Evolutionary conservation across 495 filamentous ascomycete species (phyloP).

Genomic region (Trichoderma gamsii): DNA sequence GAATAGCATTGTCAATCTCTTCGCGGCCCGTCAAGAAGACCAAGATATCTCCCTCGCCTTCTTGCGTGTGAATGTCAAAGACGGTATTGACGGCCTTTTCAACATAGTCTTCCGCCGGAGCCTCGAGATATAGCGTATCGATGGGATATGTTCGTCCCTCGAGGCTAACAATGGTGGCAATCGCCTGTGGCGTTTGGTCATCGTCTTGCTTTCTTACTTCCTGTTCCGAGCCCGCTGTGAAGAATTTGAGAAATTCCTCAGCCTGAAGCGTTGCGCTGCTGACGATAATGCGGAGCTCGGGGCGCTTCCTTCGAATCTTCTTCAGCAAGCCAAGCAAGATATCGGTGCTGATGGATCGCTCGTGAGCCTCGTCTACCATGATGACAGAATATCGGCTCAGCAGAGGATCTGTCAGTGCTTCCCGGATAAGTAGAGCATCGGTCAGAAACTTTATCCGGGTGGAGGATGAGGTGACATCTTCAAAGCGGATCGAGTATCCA

Average conservation of each 20-base stretch:
- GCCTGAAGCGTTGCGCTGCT: constrained; percentile 94
- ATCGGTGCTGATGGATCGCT: constrained; percentile 90
- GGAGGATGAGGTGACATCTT: constrained; percentile 81
- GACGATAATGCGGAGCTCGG: constrained; percentile 82
- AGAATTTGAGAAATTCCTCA: constrained; percentile 81
- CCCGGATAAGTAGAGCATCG: constrained; percentile 88
- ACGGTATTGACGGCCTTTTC: constrained; percentile 82
- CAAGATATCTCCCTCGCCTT: constrained; percentile 83
- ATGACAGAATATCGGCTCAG: constrained; percentile 91
- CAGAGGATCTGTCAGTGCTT: constrained; percentile 88
- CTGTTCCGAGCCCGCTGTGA: constrained; percentile 38
- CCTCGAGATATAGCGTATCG: constrained; percentile 77
- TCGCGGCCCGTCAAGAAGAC: constrained; percentile 90
- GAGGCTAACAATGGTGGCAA: constrained; percentile 76
- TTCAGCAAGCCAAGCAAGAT: constrained; percentile 90
- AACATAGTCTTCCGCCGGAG: constrained; percentile 80
- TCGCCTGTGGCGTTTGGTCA: constrained; percentile 14
- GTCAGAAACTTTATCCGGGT: constrained; percentile 96
- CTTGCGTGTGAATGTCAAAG: constrained; percentile 87
- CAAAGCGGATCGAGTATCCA: constrained; percentile 94
- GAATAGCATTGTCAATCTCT: constrained; percentile 80
- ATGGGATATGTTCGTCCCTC: constrained; percentile 92
- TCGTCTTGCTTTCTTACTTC: constrained; percentile 37
- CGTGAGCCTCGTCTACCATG: constrained; percentile 98
- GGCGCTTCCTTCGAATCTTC: constrained; percentile 77